Base-by-base conservation (phyloP, 2,329 filamentous ascomycete species). In the Lasiodiplodia sp. region DNA sequence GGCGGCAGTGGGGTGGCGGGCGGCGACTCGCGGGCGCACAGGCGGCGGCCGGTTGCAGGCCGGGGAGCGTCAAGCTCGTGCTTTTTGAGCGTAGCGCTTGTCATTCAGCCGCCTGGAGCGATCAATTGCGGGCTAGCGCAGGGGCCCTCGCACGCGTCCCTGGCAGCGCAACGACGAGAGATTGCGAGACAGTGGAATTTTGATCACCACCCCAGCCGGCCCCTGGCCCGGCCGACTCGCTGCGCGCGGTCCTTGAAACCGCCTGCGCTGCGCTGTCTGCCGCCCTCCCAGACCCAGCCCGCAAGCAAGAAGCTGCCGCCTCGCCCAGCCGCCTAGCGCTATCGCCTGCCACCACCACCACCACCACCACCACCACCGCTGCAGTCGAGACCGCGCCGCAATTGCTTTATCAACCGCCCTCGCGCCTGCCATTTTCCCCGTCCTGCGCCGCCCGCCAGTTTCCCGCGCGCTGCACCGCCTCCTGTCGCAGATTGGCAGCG, bases 181-280 rank as follows among this genome's bases (percentile, higher is more conserved):
- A 64, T 64, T 64, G 60, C 60, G 44, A 64, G 60, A 51, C 60
- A 31, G 44, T 51, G 44, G 60, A 64, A 64, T 64, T 64, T 64
- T 38, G 60, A 64, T 64, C 56, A 44, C 37, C 56, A 28, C 38
- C n/a, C 38, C 56, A 47, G 44, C 44, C 5, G 18, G 28, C 60
- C 60, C 44, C 47, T 52, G 60, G 57, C 57, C 57, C 57, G 57
- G 37, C 58, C 58, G 40, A 51, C 58, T 63, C 58, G 58, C 37
- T 58, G 55, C 55, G 52, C 57, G 37, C 37, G 37, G 57, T 60
- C 57, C 58, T 51, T 62, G 58, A 62, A 62, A 62, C 58, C 25
- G 38, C 58, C 23, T 18, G 38, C n/a, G 38, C 57, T n/a, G 55
- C 55, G 10, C 55, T 18, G 11, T 31, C 31, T 10, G 38, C 18